Conservation (phyloP, 2,329 filamentous ascomycete species). For the Stagonosporopsis rhizophila region DNA sequence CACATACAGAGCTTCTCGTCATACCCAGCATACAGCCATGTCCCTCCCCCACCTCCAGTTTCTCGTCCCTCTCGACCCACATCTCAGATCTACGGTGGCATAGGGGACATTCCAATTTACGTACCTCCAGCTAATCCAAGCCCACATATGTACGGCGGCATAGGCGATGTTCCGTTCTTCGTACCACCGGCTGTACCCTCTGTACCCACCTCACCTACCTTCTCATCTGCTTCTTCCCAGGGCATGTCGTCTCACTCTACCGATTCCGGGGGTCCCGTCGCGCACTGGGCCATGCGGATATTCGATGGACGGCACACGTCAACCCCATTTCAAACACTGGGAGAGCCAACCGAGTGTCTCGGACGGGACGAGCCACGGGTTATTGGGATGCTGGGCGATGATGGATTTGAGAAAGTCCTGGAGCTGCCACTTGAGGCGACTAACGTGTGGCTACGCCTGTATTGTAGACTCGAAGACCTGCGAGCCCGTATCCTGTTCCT, state of each 20-base stretch:
- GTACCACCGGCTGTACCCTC: slow-evolving; percentile 48
- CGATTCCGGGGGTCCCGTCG: slow-evolving; percentile 39
- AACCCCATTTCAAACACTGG: slow-evolving; percentile 46
- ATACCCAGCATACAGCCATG: slow-evolving; percentile 32
- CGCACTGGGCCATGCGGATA: slow-evolving; percentile 55
- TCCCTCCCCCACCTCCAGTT: slow-evolving; percentile 22
- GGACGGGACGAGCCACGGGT: slow-evolving; percentile 46
- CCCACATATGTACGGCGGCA: slow-evolving; percentile 27
- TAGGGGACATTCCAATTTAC: slow-evolving; percentile 41
- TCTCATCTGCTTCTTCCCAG: slow-evolving; percentile 53
- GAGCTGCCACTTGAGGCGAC: slow-evolving; percentile 57
- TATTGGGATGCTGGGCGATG: slow-evolving; percentile 44
- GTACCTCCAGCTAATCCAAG: slow-evolving; percentile 36
- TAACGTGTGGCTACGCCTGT: slow-evolving; percentile 58
- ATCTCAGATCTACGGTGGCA: slow-evolving; percentile 29
- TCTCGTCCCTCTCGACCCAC: slow-evolving; percentile 10
- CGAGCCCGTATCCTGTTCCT: slow-evolving; percentile 63
- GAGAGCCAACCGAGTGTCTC: slow-evolving; percentile 43
- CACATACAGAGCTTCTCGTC: slow-evolving; percentile 37
- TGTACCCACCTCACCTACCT: slow-evolving; percentile 51
- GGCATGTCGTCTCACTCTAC: slow-evolving; percentile 48
- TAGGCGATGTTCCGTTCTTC: slow-evolving; percentile 41
- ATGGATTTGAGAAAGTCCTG: slow-evolving; percentile 52
- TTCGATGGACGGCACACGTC: slow-evolving; percentile 52
- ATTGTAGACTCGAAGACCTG: slow-evolving; percentile 58